A percentile compares a stretch with the other conserved stretches of the same genome.
phyloP scores from a whole-genome alignment of 2,329 filamentous ascomycete genomes.

The Colletotrichum paranaense region DNA sequence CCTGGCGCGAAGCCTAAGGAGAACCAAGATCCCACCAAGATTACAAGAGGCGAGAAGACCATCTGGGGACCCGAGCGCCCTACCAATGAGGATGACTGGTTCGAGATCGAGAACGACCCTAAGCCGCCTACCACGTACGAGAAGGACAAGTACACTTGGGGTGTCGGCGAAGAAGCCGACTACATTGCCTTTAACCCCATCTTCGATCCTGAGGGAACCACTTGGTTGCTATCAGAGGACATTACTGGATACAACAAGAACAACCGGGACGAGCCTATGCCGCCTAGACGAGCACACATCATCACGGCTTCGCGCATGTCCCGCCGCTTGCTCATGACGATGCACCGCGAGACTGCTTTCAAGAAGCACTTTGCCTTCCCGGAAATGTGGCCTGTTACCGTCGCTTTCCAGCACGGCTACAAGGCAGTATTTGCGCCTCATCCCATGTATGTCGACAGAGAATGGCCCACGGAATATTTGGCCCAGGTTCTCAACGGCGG shows the following conservation, averaged over 20 bases:
- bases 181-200: slow-evolving; percentile 92
- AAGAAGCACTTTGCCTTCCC: slow-evolving; percentile 92
- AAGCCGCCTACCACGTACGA: slow-evolving; percentile 78
- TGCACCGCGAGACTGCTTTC: slow-evolving; percentile 90
- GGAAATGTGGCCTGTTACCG: slow-evolving; percentile 94
- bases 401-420: slow-evolving; percentile 89
- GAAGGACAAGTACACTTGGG: slow-evolving; percentile 86
- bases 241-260: slow-evolving; percentile 85
- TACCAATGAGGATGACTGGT: slow-evolving; percentile 74
- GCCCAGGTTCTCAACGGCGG: slow-evolving; percentile 85
- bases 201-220: slow-evolving; percentile 89
- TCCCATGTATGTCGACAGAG: slow-evolving; percentile 86
- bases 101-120: slow-evolving; percentile 79
- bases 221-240: slow-evolving; percentile 84
- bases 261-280: slow-evolving; percentile 63
- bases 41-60: slow-evolving; percentile 64
- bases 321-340: slow-evolving; percentile 80
- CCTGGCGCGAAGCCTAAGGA: slow-evolving; percentile 54
- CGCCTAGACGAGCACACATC: slow-evolving; percentile 85
- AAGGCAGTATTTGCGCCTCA: slow-evolving; percentile 95
- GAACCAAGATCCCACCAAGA: slow-evolving; percentile 23
- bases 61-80: slow-evolving; percentile 89
- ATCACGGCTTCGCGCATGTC: slow-evolving; percentile 90
- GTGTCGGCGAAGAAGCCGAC: slow-evolving; percentile 90
- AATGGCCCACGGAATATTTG: slow-evolving; percentile 85